Conservation (phyloP, 23 red algal species). For the Gracilaria caudata region DNA sequence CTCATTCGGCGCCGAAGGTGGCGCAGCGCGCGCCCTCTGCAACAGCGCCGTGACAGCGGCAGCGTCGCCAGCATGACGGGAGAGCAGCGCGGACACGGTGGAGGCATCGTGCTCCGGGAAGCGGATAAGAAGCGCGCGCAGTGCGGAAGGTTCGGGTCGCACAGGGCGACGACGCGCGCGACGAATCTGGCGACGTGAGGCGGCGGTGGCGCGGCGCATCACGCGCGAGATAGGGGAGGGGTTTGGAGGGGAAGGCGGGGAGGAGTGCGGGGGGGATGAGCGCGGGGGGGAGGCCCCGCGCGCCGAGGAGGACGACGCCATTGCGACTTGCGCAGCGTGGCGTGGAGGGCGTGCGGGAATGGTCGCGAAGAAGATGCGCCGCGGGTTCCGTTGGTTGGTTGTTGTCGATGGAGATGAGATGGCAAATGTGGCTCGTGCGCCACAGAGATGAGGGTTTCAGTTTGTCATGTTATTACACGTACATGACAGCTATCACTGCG, state of each 20-base stretch:
- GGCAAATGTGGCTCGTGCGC: neutral
- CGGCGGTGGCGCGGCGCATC: slow-evolving; percentile 17
- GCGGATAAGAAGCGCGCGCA: slow-evolving; percentile 42
- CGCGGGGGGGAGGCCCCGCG: neutral
- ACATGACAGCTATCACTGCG: neutral
- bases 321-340: neutral
- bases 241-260: slow-evolving; percentile 16
- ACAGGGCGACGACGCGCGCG: slow-evolving; percentile 10
- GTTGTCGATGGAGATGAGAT: neutral
- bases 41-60: slow-evolving; percentile 10
- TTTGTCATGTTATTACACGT: neutral
- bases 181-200: neutral
- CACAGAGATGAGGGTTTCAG: too few relatives aligned
- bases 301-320: slow-evolving; percentile 18
- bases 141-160: neutral
- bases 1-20: neutral
- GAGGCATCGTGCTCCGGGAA: slow-evolving; percentile 62
- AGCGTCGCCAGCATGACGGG: slow-evolving; percentile 27
- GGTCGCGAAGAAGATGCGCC: neutral
- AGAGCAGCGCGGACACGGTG: slow-evolving; percentile 45
- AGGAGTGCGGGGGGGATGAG: neutral
- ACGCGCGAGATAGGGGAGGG: slow-evolving; percentile 29
- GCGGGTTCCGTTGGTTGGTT: neutral
- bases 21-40: neutral
- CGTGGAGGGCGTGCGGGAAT: neutral